phyloP scores from a whole-genome alignment of 2,329 filamentous ascomycete species.

The Colletotrichum zoysiae region DNA sequence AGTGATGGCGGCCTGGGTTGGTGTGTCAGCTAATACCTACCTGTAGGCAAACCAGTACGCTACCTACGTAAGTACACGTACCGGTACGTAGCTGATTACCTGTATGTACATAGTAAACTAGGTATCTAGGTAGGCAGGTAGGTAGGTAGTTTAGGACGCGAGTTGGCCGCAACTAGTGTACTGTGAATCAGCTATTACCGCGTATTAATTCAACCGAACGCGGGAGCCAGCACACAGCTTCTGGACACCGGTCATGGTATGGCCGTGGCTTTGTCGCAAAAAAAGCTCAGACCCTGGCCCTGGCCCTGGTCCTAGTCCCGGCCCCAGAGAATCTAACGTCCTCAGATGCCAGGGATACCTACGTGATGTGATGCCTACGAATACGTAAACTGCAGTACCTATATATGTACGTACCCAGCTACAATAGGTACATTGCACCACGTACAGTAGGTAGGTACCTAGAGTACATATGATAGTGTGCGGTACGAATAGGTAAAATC shows the following conservation, averaged over 20 bases:
- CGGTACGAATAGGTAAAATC: no score
- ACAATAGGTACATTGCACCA: no score
- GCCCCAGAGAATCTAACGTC: constrained; percentile 37
- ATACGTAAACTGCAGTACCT: no score
- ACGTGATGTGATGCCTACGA: no score
- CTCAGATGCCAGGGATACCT: constrained; percentile 28
- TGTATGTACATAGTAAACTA: no score
- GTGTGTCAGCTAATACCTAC: not conserved
- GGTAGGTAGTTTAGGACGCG: not conserved
- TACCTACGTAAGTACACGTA: not conserved
- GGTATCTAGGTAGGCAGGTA: no score
- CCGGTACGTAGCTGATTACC: no score
- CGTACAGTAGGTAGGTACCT: no score
- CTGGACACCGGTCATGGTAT: constrained; percentile 14
- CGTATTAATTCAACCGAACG: constrained; percentile 8
- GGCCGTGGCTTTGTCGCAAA: constrained; percentile 30
- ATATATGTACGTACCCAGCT: no score
- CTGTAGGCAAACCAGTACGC: not conserved
- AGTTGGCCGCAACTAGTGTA: not conserved
- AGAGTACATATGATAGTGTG: no score
- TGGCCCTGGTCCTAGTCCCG: constrained; percentile 11
- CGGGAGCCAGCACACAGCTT: constrained; percentile 26
- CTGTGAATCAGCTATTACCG: no score
- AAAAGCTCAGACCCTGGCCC: constrained; percentile 9
- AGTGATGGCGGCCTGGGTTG: not conserved